Evolutionary conservation across 805 yeast species (phyloP), one percentile per base, ranked within the genome.

Genomic region (Metschnikowia chrysomelidarum): DNA sequence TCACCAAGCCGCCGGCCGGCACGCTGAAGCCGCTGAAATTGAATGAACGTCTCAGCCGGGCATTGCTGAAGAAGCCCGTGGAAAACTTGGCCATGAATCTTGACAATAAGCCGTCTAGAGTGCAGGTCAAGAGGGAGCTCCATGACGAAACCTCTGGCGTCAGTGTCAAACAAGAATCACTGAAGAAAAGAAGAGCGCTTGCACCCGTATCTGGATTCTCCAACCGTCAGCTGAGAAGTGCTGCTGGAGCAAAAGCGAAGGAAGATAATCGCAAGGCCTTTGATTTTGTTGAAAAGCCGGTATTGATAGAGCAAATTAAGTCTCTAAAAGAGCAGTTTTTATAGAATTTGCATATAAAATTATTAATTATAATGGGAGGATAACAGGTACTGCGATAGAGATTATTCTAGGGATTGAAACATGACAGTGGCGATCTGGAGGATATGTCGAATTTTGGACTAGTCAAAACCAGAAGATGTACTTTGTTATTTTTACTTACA

Each of bases 401-500:
- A n/a, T n/a, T n/a, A n/a, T n/a, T n/a, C n/a, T n/a, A n/a, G n/a
- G n/a, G n/a, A n/a, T n/a, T n/a, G n/a, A n/a, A n/a, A n/a, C n/a
- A n/a, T n/a, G n/a, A n/a, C n/a, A n/a, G n/a, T n/a, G n/a, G n/a
- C n/a, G n/a, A n/a, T n/a, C n/a, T n/a, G n/a, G n/a, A n/a, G n/a
- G n/a, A n/a, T n/a, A n/a, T n/a, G n/a, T n/a, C n/a, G n/a, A n/a
- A n/a, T n/a, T n/a, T n/a, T n/a, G n/a, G n/a, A n/a, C n/a, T n/a
- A n/a, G n/a, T n/a, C n/a, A n/a, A n/a, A n/a, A n/a, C n/a, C n/a
- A 22, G 13, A 18, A 29, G 25, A 20, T 14, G 11, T 11, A 29
- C n/a, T 24, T 24, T 13, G 9, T 12, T 24, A 24, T 12, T 7
- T 5, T 15, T 11, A 6, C 1, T 22, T 69, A 93, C 19, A 93